phyloP scores from a whole-genome alignment of 176 grass and related monocot species.

The Carex littledalei region DNA sequence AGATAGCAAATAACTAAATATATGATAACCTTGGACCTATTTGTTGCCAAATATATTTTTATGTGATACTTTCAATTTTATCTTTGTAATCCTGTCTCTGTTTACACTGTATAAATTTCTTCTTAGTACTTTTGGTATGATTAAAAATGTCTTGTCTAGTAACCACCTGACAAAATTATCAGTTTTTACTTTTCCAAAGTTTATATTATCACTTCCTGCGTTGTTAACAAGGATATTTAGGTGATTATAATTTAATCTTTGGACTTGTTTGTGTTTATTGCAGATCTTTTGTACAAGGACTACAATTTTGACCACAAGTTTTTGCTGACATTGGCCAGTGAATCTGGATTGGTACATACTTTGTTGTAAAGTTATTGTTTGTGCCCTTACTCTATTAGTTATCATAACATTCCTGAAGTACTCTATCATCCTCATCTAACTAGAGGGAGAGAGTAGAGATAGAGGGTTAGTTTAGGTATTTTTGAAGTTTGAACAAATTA shows the following conservation, averaged over 20 bases:
- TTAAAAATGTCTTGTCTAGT: neutral
- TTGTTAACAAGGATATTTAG: neutral
- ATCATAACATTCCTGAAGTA: neutral
- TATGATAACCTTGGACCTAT: neutral
- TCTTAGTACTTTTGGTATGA: neutral
- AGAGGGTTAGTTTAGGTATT: neutral
- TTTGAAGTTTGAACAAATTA: neutral
- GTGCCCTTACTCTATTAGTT: neutral
- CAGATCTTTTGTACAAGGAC: constrained; percentile 84
- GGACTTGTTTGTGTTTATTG: neutral
- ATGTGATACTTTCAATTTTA: neutral
- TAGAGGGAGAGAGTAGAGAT: neutral
- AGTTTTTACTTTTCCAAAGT: neutral
- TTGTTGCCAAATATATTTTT: neutral
- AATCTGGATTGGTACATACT: constrained; percentile 50
- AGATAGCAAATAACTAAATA: neutral
- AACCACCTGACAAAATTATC: neutral
- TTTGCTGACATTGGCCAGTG: constrained; percentile 36
- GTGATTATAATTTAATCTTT: neutral
- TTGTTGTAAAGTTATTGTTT: neutral
- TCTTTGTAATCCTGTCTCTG: neutral
- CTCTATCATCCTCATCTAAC: neutral
- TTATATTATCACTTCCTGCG: neutral
- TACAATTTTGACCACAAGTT: constrained; percentile 89
- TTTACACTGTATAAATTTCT: neutral